These are phyloP conservation scores for Niveomyces coronatus DNA, from an alignment of 2,329 filamentous ascomycete species.

Conservation along the genomic window DNA sequence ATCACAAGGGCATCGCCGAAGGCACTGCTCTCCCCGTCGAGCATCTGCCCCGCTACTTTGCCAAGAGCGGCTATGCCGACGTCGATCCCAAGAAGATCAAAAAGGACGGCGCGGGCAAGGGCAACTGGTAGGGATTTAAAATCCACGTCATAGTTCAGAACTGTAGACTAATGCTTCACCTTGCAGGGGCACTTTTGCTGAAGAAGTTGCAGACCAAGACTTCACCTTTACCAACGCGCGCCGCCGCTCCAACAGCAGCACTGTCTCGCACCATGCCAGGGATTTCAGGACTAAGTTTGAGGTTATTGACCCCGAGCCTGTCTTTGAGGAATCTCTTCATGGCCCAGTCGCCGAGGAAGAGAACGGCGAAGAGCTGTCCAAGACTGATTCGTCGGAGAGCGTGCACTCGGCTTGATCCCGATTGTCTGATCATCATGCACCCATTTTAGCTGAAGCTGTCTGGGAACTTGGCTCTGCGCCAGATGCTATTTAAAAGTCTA, in stretches of 20 bases:
- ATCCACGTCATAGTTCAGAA: not conserved
- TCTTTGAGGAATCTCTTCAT: conserved; percentile 81
- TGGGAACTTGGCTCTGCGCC: not conserved
- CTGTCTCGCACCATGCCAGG: conserved; percentile 55
- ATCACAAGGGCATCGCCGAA: conserved; percentile 71
- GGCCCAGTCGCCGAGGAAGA: conserved; percentile 50
- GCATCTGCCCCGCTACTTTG: conserved; percentile 83
- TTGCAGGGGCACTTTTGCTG: conserved; percentile 70
- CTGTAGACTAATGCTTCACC: conserved; percentile 12
- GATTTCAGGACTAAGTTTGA: conserved; percentile 98
- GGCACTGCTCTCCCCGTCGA: conserved; percentile 60
- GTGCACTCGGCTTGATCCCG: conserved; percentile 33
- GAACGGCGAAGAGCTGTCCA: conserved; percentile 38
- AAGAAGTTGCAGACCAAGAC: conserved; percentile 73
- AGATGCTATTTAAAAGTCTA: conserved; percentile 18
- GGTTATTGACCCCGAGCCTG: conserved; percentile 74
- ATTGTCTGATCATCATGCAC: not conserved
- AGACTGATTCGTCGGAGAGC: conserved; percentile 50
- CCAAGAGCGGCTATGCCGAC: conserved; percentile 72
- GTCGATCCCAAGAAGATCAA: conserved; percentile 87
- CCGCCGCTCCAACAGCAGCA: conserved; percentile 86
- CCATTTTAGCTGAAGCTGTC: not conserved
- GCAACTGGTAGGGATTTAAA: conserved; percentile 69
- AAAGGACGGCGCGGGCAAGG: conserved; percentile 88
- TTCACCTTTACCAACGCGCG: conserved; percentile 80